phyloP scores from a whole-genome alignment of 1,139 yeast genomes.

The Pneumocystis murina region DNA sequence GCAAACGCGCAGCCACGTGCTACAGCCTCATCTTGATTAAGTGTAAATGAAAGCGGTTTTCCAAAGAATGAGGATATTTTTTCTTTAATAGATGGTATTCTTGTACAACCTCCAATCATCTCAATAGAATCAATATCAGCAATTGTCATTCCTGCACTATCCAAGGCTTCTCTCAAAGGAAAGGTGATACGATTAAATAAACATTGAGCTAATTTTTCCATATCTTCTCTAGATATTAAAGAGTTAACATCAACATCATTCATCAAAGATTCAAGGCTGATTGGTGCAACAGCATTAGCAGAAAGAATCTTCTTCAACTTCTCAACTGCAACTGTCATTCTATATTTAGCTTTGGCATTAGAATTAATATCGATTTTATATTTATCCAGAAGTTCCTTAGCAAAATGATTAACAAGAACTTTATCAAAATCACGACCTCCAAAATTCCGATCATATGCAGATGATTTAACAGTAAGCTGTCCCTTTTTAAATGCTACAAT shows the following conservation, averaged over 20 bases:
- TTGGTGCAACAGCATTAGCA: constrained; percentile 90
- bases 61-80: constrained; percentile 68
- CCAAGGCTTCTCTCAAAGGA: constrained; percentile 72
- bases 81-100: constrained; percentile 86
- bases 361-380: constrained; percentile 83
- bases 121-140: constrained; percentile 81
- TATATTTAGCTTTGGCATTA: constrained; percentile 88
- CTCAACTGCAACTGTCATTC: constrained; percentile 85
- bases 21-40: constrained; percentile 98
- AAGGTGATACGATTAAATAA: constrained; percentile 56
- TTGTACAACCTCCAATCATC: constrained; percentile 94
- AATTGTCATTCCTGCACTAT: constrained; percentile 55
- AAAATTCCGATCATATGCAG: constrained; percentile 87
- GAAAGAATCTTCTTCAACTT: constrained; percentile 88
- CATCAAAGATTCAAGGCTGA: constrained; percentile 92
- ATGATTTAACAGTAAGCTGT: constrained; percentile 81
- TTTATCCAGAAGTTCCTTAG: constrained; percentile 76
- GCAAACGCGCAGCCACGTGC: constrained; percentile 99
- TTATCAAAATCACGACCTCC: constrained; percentile 96
- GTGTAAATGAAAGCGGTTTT: constrained; percentile 79
- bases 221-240: constrained; percentile 75
- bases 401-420: constrained; percentile 89
- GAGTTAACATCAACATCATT: constrained; percentile 92
- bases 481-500: constrained; percentile 90
- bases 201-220: constrained; percentile 79